phyloP scores from a whole-genome alignment of 2,329 filamentous ascomycete species.

The Rutstroemia sydowiana region DNA sequence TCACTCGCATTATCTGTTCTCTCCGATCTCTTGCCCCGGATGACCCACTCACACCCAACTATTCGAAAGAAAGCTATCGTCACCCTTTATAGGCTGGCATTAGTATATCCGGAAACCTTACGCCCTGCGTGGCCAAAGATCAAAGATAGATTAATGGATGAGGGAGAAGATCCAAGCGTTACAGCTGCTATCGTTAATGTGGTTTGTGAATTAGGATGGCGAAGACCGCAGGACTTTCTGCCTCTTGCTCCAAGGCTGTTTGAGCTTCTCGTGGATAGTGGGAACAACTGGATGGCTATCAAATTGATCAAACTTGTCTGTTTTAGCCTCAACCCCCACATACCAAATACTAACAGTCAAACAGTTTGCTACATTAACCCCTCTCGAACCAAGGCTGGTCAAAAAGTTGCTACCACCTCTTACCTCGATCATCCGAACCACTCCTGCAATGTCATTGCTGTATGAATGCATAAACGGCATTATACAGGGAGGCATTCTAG shows the following conservation, averaged over 20 bases:
- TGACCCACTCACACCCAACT: conserved; percentile 77
- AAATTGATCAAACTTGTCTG: conserved; percentile 92
- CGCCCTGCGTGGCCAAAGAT: conserved; percentile 95
- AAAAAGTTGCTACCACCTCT: conserved; percentile 86
- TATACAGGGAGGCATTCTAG: conserved; percentile 90
- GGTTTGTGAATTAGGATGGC: conserved; percentile 90
- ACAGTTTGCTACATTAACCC: conserved; percentile 89
- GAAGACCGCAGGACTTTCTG: conserved; percentile 86
- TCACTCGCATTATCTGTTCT: conserved; percentile 86
- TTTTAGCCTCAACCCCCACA: conserved; percentile 18
- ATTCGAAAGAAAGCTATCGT: conserved; percentile 95
- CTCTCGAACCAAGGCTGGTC: conserved; percentile 82
- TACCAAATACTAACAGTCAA: conserved; percentile 57
- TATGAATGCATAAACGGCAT: conserved; percentile 99
- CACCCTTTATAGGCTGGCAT: conserved; percentile 82
- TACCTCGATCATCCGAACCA: conserved; percentile 88
- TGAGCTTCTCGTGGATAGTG: conserved; percentile 81
- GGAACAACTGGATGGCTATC: conserved; percentile 99
- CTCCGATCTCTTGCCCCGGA: conserved; percentile 74
- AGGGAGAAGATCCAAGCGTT: conserved; percentile 82
- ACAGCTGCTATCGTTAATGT: conserved; percentile 96
- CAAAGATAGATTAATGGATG: conserved; percentile 86
- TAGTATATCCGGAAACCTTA: conserved; percentile 94
- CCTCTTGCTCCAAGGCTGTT: conserved; percentile 87
- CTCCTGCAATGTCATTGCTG: conserved; percentile 92